phyloP scores from a whole-genome alignment of 2,329 filamentous ascomycete species.

The Coniochaeta ligniaria region DNA sequence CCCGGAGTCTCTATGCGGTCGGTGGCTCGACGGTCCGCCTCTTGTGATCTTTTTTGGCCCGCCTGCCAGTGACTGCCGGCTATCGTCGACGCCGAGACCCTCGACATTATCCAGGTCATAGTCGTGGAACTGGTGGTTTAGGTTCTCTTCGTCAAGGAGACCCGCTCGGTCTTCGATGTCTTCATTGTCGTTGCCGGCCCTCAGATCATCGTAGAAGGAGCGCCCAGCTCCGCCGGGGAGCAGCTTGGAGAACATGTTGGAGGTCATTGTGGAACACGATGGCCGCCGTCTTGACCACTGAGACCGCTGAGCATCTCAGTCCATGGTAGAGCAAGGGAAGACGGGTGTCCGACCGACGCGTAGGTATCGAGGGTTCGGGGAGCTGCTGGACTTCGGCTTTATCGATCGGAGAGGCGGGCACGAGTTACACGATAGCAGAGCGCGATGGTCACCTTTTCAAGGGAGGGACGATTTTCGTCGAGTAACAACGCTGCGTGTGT shows the following conservation, averaged over 20 bases:
- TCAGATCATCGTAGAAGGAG: constrained; percentile 44
- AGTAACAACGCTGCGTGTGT: neutral
- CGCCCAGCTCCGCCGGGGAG: constrained; percentile 25
- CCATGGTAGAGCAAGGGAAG: neutral
- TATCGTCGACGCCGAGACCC: constrained; percentile 36
- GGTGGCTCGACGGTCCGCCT: constrained; percentile 5
- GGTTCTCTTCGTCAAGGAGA: constrained; percentile 45
- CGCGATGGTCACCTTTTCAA: neutral
- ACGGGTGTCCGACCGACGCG: neutral
- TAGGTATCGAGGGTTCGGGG: neutral
- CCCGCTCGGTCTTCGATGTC: constrained; percentile 35
- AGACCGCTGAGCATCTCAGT: neutral
- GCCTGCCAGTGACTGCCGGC: constrained; percentile 35
- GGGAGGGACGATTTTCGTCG: neutral
- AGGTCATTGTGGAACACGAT: constrained; percentile 28
- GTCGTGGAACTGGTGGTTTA: constrained; percentile 42
- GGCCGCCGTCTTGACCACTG: neutral
- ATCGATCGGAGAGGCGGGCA: neutral
- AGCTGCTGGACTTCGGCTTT: neutral
- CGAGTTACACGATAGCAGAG: neutral
- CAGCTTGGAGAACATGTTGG: constrained; percentile 40
- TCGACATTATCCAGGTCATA: constrained; percentile 38
- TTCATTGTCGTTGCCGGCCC: constrained; percentile 27
- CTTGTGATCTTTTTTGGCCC: constrained; percentile 14
- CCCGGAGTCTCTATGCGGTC: constrained; percentile 13